Percentiles rank a stretch among this genome's conserved stretches.
Evolutionary conservation across 2,329 filamentous ascomycete genomes (phyloP).

Genomic region (Xylaria hypoxylon): DNA sequence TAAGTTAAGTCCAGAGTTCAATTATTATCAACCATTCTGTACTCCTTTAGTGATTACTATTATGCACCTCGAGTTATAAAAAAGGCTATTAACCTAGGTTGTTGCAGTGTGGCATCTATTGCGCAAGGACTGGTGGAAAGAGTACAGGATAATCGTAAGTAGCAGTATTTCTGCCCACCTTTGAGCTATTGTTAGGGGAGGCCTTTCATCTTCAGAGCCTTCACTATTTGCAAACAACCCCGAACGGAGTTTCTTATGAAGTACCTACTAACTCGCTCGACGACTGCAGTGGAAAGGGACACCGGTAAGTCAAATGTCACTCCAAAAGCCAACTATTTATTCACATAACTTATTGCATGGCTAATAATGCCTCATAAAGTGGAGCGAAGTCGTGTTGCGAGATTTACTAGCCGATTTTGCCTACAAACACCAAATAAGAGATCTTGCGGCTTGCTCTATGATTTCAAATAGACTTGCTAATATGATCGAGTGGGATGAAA

Average conservation of each 20-base stretch:
- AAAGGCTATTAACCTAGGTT: background rate
- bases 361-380: background rate
- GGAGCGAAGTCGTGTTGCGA: background rate
- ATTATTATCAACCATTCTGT: background rate
- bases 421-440: background rate
- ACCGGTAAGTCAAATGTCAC: conserved; percentile 1
- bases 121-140: background rate
- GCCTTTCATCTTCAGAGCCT: background rate
- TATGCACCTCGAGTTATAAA: background rate
- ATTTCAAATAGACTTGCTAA: too few relatives aligned
- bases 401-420: background rate
- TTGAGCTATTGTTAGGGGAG: too few relatives aligned
- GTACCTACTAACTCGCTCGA: background rate
- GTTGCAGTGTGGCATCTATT: background rate
- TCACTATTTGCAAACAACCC: background rate
- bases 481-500: background rate
- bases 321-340: background rate
- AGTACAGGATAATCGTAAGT: background rate
- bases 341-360: background rate
- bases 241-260: background rate
- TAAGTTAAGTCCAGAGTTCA: background rate
- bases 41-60: background rate
- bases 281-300: background rate
- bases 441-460: background rate
- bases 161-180: background rate